Conservation (phyloP, 225 moss, liverwort and hornwort species). For the Sphagnum tenellum region DNA sequence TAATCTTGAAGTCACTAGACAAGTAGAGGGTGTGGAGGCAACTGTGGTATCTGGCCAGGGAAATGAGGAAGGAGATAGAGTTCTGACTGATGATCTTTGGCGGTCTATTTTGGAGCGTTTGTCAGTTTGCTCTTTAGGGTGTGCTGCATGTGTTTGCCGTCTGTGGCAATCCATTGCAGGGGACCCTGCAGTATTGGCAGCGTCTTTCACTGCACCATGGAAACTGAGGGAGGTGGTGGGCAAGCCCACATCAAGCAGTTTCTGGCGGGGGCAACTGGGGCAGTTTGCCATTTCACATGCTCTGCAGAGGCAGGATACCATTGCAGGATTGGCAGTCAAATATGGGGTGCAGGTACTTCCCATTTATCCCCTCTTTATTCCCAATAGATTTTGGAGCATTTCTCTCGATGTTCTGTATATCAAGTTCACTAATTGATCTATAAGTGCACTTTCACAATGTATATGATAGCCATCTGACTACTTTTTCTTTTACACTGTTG, state of each 20-base stretch:
- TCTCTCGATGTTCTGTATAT: too few relatives aligned
- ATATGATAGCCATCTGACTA: too few relatives aligned
- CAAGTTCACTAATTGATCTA: too few relatives aligned
- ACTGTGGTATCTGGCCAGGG: neutral
- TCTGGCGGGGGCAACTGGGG: conserved; percentile 54
- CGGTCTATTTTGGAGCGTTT: conserved; percentile 44
- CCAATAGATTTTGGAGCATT: too few relatives aligned
- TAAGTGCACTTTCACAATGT: too few relatives aligned
- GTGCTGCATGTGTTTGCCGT: conserved; percentile 57
- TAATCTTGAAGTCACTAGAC: too few relatives aligned
- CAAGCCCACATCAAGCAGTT: conserved; percentile 35
- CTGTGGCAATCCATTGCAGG: conserved; percentile 53
- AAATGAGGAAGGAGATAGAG: conserved; percentile 12
- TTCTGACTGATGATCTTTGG: conserved; percentile 48
- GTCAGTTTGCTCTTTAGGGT: conserved; percentile 34
- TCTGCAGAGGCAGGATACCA: conserved; percentile 49
- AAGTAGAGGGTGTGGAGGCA: too few relatives aligned
- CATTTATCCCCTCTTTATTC: too few relatives aligned
- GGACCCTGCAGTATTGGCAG: conserved; percentile 44
- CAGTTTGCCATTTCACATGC: conserved; percentile 48
- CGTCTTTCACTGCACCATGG: conserved; percentile 51
- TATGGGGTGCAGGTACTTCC: conserved; percentile 44
- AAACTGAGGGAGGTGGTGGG: conserved; percentile 43
- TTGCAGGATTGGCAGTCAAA: conserved; percentile 48
- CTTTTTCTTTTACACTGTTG: too few relatives aligned